Conservation (phyloP, 1,139 yeast genomes). For the Waltiozyma sp. region DNA sequence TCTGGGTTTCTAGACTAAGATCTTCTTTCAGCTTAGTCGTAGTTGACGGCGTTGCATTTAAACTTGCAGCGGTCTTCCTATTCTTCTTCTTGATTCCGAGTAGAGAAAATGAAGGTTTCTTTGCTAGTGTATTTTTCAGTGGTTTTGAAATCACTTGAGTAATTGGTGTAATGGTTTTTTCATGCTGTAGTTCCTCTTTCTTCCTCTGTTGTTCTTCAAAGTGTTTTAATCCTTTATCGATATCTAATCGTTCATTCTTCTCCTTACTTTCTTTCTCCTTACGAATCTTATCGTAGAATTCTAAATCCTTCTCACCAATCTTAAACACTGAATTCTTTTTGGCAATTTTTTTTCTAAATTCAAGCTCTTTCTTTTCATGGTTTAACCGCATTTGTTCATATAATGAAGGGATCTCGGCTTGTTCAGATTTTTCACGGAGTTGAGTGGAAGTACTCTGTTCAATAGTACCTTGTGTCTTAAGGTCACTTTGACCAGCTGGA, state of each 20-base stretch:
- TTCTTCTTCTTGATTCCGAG: neutral
- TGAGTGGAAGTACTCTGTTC: constrained; percentile 11
- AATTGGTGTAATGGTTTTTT: too few relatives aligned
- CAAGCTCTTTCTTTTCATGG: constrained; percentile 14
- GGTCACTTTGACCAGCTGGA: constrained; percentile 17
- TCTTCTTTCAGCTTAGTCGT: neutral
- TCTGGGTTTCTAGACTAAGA: constrained; percentile 1
- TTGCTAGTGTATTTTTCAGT: constrained; percentile 1
- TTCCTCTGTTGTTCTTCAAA: constrained; percentile 10
- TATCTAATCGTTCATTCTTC: constrained; percentile 7
- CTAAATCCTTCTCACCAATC: constrained; percentile 12
- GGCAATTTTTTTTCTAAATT: constrained; percentile 15
- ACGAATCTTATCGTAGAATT: constrained; percentile 10
- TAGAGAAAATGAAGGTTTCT: neutral
- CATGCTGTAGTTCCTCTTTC: constrained; percentile 3
- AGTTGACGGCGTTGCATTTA: constrained; percentile 2
- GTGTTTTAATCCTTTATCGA: constrained; percentile 10
- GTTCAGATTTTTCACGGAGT: constrained; percentile 12
- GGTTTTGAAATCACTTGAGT: constrained; percentile 1
- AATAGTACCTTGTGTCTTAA: constrained; percentile 8
- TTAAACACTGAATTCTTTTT: constrained; percentile 12
- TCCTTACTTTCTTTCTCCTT: constrained; percentile 6
- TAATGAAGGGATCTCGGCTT: constrained; percentile 13
- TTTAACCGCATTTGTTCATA: constrained; percentile 18
- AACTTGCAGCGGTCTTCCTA: constrained; percentile 1